These are phyloP conservation scores for Avena sativa DNA, from an alignment of 176 grass and related monocot species.

Conservation along the genomic window DNA sequence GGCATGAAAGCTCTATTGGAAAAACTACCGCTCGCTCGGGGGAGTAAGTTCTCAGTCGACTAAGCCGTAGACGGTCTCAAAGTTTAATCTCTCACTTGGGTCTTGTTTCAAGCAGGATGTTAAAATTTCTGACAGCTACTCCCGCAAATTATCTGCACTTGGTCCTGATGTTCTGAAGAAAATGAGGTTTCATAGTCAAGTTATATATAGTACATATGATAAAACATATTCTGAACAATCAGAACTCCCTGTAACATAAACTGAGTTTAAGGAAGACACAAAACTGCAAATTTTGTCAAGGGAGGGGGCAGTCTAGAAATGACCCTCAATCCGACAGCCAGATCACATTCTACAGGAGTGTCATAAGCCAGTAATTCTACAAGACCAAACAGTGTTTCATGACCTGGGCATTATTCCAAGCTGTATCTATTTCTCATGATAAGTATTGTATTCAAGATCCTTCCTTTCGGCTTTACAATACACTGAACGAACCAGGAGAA, in stretches of 20 bases:
- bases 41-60: too few relatives aligned
- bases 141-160: constrained; percentile 83
- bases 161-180: constrained; percentile 83
- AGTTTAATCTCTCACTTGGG: constrained; percentile 82
- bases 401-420: not conserved
- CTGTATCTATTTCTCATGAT: not conserved
- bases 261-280: too few relatives aligned
- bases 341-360: too few relatives aligned
- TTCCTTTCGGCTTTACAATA: constrained; percentile 41
- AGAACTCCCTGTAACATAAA: not conserved
- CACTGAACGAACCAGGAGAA: constrained; percentile 21
- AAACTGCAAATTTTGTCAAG: too few relatives aligned
- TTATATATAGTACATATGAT: not conserved
- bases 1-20: too few relatives aligned
- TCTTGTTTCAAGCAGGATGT: constrained; percentile 98
- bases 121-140: constrained; percentile 70
- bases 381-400: too few relatives aligned
- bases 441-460: not conserved
- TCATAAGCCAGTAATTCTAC: too few relatives aligned
- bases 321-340: too few relatives aligned
- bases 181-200: constrained; percentile 36
- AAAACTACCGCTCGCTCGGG: too few relatives aligned
- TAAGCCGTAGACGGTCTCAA: not conserved
- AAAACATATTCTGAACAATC: constrained; percentile 3
- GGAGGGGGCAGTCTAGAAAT: too few relatives aligned